These are phyloP conservation scores for Exophiala viscosa DNA, from an alignment of 2,329 filamentous ascomycete genomes.

Conservation along the genomic window DNA sequence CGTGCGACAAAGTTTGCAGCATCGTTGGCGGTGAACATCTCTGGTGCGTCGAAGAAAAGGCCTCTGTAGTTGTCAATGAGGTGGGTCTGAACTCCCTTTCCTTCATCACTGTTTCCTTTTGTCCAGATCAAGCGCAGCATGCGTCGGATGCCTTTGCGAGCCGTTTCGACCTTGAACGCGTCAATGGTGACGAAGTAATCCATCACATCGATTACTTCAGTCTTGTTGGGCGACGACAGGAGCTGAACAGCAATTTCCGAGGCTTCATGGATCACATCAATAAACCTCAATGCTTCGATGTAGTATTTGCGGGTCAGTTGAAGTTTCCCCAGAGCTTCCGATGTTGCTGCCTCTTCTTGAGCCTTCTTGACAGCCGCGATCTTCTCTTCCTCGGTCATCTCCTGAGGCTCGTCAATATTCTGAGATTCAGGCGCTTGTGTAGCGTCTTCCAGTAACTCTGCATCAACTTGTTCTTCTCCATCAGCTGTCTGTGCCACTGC, in stretches of 20 bases:
- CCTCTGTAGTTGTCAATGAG: slow-evolving; percentile 95
- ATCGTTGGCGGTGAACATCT: slow-evolving; percentile 81
- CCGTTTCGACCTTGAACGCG: slow-evolving; percentile 92
- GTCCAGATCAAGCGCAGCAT: slow-evolving; percentile 99
- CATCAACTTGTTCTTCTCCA: slow-evolving; percentile 68
- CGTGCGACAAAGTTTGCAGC: slow-evolving; percentile 91
- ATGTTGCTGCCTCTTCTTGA: slow-evolving; percentile 80
- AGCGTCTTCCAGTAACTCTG: slow-evolving; percentile 77
- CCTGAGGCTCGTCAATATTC: slow-evolving; percentile 62
- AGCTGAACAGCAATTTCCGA: slow-evolving; percentile 80
- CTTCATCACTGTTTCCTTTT: slow-evolving; percentile 98
- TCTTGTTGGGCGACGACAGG: slow-evolving; percentile 92
- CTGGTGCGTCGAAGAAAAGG: slow-evolving; percentile 92
- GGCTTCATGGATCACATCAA: slow-evolving; percentile 81
- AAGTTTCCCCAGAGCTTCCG: slow-evolving; percentile 81
- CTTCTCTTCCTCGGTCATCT: slow-evolving; percentile 77
- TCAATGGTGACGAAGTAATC: slow-evolving; percentile 96
- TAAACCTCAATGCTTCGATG: slow-evolving; percentile 87
- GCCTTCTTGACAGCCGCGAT: slow-evolving; percentile 71
- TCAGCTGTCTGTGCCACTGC: slow-evolving; percentile 65
- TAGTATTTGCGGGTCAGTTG: slow-evolving; percentile 89
- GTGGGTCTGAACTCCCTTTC: slow-evolving; percentile 94
- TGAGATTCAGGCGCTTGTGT: slow-evolving; percentile 53
- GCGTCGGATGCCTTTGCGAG: slow-evolving; percentile 83
- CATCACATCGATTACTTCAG: slow-evolving; percentile 97